Evolutionary conservation across 768 basidiomycete genomes (phyloP), one percentile per base, ranked within the genome.

Genomic region (Trametes maxima): DNA sequence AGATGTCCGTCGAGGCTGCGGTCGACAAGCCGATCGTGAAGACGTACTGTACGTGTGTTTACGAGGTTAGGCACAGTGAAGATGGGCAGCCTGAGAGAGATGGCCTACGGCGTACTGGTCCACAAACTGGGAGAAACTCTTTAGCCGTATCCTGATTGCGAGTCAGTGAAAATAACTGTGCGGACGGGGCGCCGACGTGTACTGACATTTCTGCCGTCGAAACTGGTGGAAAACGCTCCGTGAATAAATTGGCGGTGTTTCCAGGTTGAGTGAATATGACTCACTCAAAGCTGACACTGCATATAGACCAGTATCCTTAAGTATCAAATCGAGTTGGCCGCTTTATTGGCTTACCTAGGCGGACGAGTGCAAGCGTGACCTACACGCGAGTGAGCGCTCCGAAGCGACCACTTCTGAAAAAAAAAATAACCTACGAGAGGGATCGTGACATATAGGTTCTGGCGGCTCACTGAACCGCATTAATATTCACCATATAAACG

Each of bases 21-120:
- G 69, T 63, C 3, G 57, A 60, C 16, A 72, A 63, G 12, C 70
- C 70, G 14, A 69, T 47, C 5, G 71, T 73, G 45, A 71, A 72
- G 12, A 72, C 57, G 61, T 65, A 72, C 70, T 72, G 35, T 1
- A 12, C 46, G 35, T 16, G 39, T 3, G 2, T 3, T 40, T n/a
- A 14, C 43, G 43, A 3, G 17, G 58, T 21, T 2, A 12, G 7
- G 10, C 21, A 24, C 16, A 10, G 24, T 1, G 22, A 3, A n/a
- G 11, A 43, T n/a, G 6, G 5, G n/a, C n/a, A n/a, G n/a, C n/a
- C n/a, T n/a, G n/a, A 28, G 6, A 5, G 28, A 3, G 21, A 2
- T 2, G 39, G 6, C 19, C 62, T 39, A 58, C 57, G 33, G 50
- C 57, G 47, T 50, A 58, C 13, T 14, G 16, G 5, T 19, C 21